Base-by-base conservation (phyloP, 768 basidiomycete species). In the Mycena indigotica region DNA sequence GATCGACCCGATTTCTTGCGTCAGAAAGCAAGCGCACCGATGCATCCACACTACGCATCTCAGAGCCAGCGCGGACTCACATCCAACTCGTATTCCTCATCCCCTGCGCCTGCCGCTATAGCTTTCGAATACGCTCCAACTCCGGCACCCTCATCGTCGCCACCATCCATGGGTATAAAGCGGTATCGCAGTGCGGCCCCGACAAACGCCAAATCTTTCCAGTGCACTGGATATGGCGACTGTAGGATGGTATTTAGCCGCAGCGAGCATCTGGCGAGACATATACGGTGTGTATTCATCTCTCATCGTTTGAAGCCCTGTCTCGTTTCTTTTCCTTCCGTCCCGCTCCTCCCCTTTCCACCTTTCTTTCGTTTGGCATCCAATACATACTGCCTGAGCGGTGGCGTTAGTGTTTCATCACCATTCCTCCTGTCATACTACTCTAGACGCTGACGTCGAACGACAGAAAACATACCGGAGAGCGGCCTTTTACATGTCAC, bases 221-320 rank as follows among this genome's bases (percentile, higher is more conserved):
- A 85, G 60, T 91, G 89, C 75, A 79, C 81, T 52, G 89, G 89
- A 17, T 91, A 83, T 68, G 87, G 86, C 60, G 86, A 87, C 24
- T 91, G 89, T 74, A 76, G 83, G 53, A 90, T 89, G 87, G 85
- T 88, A 57, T 91, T 91, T 70, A 84, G 82, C 65, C 76, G 88
- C 69, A 84, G 84, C 69, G 88, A 91, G 69, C 88, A 91, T 72
- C 73, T 91, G 24, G 87, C 89, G 62, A 79, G 88, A 70, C 88
- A 91, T 76, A 85, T 89, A 67, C 76, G 88, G 88, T 87, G 70
- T 70, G 83, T 69, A 55, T 66, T 65, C 46, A 15, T 24, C 65
- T 67, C 64, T 60, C 24, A 13, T 48, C 46, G 6, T 48, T 28
- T 28, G 41, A 13, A 16, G 15, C 23, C 21, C 41, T 44, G 13